These are phyloP conservation scores for Casuarina cunninghamiana DNA, from an alignment of 306 rosid species.

Conservation along the genomic window DNA sequence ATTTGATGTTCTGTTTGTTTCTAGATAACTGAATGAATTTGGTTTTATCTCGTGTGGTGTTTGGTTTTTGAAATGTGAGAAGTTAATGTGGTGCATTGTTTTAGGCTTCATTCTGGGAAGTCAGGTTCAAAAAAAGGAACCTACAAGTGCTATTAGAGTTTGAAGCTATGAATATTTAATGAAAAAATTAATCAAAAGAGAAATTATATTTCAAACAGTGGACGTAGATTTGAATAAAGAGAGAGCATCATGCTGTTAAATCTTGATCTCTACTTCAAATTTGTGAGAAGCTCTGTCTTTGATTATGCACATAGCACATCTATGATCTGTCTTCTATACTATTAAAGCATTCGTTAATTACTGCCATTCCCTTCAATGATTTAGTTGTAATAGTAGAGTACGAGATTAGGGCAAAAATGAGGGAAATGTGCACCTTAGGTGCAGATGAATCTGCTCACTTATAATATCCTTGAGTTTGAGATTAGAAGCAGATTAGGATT, in stretches of 20 bases:
- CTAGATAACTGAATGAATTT: neutral
- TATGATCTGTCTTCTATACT: neutral
- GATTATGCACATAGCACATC: neutral
- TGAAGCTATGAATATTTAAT: neutral
- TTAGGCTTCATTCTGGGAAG: neutral
- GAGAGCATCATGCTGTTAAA: neutral
- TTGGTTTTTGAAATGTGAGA: neutral
- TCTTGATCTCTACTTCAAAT: slow-evolving; percentile 4
- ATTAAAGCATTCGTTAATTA: neutral
- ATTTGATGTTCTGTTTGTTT: neutral
- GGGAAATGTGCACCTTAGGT: neutral
- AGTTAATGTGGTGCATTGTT: neutral
- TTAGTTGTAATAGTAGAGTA: neutral
- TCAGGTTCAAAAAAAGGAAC: neutral
- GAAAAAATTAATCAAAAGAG: neutral
- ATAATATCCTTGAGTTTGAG: neutral
- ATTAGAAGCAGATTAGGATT: neutral
- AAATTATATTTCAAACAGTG: slow-evolving; percentile 12
- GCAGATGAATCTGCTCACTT: neutral
- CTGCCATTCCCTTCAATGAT: neutral
- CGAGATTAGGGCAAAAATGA: neutral
- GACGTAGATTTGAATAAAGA: slow-evolving; percentile 5
- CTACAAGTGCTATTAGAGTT: neutral
- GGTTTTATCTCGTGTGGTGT: neutral
- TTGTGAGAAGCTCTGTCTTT: neutral